Evolutionary conservation across 2,329 filamentous ascomycete species (phyloP).

Genomic region (Aspergillus aculeatus): DNA sequence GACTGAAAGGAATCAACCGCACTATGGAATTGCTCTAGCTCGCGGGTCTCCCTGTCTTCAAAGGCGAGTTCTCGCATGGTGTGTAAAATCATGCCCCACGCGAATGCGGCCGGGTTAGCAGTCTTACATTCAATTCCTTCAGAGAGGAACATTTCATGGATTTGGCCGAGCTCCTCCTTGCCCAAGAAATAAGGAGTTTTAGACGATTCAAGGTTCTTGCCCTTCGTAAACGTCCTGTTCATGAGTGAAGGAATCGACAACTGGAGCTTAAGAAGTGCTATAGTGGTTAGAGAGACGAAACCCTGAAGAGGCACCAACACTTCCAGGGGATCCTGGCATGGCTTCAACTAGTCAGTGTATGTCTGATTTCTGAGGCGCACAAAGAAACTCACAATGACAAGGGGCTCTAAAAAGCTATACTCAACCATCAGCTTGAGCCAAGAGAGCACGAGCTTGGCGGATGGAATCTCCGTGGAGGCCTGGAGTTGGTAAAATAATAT

Average conservation of each 20-base stretch:
- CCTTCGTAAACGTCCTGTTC: constrained; percentile 16
- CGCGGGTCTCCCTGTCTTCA: constrained; percentile 57
- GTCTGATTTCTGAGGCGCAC: background rate
- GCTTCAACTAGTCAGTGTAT: constrained; percentile 30
- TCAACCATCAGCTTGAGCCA: constrained; percentile 75
- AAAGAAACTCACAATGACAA: constrained; percentile 53
- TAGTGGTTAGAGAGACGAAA: constrained; percentile 67
- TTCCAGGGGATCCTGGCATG: constrained; percentile 40
- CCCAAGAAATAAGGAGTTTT: constrained; percentile 65
- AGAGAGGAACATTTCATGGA: constrained; percentile 69
- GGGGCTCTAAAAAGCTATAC: constrained; percentile 66
- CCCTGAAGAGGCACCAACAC: constrained; percentile 62
- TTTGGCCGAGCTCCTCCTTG: constrained; percentile 65
- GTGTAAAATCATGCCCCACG: constrained; percentile 76
- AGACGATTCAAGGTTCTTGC: constrained; percentile 24
- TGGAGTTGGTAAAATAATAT: constrained; percentile 70
- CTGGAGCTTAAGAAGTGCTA: constrained; percentile 70
- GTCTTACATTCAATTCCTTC: constrained; percentile 58
- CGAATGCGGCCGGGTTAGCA: constrained; percentile 72
- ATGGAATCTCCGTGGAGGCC: constrained; percentile 56
- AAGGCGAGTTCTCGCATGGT: constrained; percentile 65
- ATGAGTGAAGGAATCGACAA: constrained; percentile 57
- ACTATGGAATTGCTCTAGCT: constrained; percentile 43
- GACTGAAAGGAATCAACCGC: constrained; percentile 43
- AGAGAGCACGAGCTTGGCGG: constrained; percentile 58